Evolutionary conservation across 108 stramenopile species (phyloP).

Genomic region (Craspedostauros australis): DNA sequence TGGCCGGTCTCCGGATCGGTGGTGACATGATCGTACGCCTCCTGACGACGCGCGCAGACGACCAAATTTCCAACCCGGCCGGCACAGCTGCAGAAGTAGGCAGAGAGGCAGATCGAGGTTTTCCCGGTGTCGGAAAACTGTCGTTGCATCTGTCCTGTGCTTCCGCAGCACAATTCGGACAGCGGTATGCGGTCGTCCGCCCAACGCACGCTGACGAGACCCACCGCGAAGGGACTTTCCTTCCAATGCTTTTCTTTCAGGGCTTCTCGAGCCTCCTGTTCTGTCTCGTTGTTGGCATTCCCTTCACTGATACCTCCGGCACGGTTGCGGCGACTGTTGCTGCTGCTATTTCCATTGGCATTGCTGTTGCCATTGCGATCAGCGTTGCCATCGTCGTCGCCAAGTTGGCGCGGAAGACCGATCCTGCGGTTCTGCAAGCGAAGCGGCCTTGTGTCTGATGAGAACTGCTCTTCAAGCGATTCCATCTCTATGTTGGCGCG

Average conservation of each 20-base stretch:
- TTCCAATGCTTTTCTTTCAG: constrained; percentile 40
- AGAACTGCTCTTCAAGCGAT: no score
- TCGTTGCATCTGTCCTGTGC: background rate
- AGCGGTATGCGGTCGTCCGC: constrained; percentile 38
- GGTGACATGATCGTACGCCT: constrained; percentile 7
- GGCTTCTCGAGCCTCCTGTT: no score
- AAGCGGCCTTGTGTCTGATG: no score
- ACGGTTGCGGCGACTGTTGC: no score
- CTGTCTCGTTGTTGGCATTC: no score
- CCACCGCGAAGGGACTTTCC: constrained; percentile 63
- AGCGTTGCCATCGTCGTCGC: no score
- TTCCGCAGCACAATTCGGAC: constrained; percentile 1
- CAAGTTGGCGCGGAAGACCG: no score
- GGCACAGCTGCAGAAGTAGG: constrained; percentile 55
- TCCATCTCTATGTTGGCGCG: no score
- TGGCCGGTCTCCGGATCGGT: constrained; percentile 11
- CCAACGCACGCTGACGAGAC: constrained; percentile 73
- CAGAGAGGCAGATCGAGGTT: constrained; percentile 53
- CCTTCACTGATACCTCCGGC: no score
- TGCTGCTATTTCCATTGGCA: no score
- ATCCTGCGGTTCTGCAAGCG: no score
- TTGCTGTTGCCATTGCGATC: no score
- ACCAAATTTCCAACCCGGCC: constrained; percentile 84
- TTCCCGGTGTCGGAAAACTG: constrained; percentile 33
- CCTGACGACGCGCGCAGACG: constrained; percentile 27